Evolutionary conservation across 805 yeast genomes (phyloP), one percentile per base, ranked within the genome.

Genomic region (Alloascoidea hylecoeti): DNA sequence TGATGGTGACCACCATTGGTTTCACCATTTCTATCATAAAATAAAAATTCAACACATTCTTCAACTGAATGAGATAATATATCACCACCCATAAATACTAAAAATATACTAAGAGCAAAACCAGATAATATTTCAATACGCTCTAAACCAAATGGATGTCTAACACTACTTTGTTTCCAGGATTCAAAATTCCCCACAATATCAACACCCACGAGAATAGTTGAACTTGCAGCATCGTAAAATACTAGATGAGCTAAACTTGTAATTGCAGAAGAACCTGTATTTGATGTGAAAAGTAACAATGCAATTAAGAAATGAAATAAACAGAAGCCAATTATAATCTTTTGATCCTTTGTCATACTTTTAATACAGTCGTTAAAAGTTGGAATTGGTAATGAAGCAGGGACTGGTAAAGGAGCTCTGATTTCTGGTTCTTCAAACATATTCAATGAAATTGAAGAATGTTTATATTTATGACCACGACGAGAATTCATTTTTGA

Each of bases 401-500:
- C 78, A 1, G 96, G 96, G 5, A 86, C 75, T 14, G 86, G 83
- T 45, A 78, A 58, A 1, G 86, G 80, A 3, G 80, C 76, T 28
- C 77, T 65, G 33, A 66, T 72, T 13, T 86, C 80, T 1, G 96
- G 95, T 51, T 89, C 96, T 56, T 84, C 95, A 54, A 92, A 89
- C 53, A 89, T 70, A 55, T 89, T 88, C 92, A 89, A 81, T 3
- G 95, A 85, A 4, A 89, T 95, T 5, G 96, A 86, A 2, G 96
- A 86, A 56, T 89, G 97, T 54, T 89, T 89, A 54, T 89, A 89
- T 47, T 89, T 71, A 57, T 89, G 98, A 4, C 98, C 98, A 47
- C 88, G 75, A 64, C 98, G 76, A 41, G 61, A 66, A 23, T 44
- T 47, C 44, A n/a, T 23, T n/a, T 23, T 23, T 9, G 30, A 23